These are phyloP conservation scores for Tylopilus vinaceipallidus DNA, from an alignment of 768 basidiomycete genomes.

Conservation along the genomic window DNA sequence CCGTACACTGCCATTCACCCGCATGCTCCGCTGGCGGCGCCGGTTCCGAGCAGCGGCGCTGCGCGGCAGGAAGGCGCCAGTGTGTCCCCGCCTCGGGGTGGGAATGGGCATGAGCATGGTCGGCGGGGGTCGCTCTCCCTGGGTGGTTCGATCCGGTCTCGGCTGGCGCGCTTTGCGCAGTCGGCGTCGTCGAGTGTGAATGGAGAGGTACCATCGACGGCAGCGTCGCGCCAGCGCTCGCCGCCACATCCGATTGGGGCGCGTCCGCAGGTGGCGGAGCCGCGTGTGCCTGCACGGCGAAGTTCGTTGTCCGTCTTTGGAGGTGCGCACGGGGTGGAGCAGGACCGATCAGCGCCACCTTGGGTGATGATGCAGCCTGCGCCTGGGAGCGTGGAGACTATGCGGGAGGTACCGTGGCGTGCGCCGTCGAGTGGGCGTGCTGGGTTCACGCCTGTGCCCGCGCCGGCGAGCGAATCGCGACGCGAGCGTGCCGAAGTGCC, in stretches of 20 bases:
- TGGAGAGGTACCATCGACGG: constrained; percentile 3
- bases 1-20: no score
- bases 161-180: constrained; percentile 24
- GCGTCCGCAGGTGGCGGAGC: constrained; percentile 21
- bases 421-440: constrained; percentile 3
- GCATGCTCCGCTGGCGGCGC: no score
- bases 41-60: no score
- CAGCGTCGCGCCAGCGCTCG: constrained; percentile 22
- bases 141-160: constrained; percentile 28
- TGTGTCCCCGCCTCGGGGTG: constrained; percentile 1
- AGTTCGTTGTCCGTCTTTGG: constrained; percentile 11
- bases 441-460: neutral
- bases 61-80: no score
- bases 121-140: constrained; percentile 20
- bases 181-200: constrained; percentile 7
- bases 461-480: no score
- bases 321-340: constrained; percentile 2
- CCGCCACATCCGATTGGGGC: constrained; percentile 26
- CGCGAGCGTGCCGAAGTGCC: no score
- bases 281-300: neutral
- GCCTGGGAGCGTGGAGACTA: no score
- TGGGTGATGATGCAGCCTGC: no score
- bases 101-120: constrained; percentile 9
- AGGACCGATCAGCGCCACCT: no score
- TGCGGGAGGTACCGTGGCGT: constrained; percentile 26